Percentiles rank a stretch among this genome's conserved stretches.
These are phyloP conservation scores for Coemansia sp. DNA, from an alignment of 192 early-diverging fungal species.

Conservation along the genomic window DNA sequence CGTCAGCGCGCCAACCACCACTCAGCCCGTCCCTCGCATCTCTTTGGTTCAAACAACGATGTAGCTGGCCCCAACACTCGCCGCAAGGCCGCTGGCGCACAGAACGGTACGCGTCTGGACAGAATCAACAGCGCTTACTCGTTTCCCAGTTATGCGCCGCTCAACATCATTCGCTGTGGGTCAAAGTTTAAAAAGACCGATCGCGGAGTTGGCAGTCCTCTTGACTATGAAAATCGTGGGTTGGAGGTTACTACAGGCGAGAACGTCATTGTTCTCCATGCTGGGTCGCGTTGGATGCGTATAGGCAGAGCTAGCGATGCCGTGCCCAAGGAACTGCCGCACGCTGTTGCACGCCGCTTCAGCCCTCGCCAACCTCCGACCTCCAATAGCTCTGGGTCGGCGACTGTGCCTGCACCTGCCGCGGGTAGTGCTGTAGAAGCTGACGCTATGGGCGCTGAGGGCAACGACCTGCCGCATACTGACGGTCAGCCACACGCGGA, in stretches of 20 bases:
- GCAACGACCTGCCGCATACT: slow-evolving; percentile 6
- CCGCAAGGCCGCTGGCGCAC: neutral
- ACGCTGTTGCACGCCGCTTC: slow-evolving; percentile 77
- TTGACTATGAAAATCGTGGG: neutral
- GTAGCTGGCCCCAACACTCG: neutral
- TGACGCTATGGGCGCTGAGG: slow-evolving; percentile 15
- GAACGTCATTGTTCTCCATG: slow-evolving; percentile 83
- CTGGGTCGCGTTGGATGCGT: slow-evolving; percentile 79
- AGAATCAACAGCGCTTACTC: slow-evolving; percentile 47
- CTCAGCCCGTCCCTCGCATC: neutral
- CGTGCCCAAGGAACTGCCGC: slow-evolving; percentile 73
- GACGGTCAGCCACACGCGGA: neutral
- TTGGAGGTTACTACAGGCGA: slow-evolving; percentile 45
- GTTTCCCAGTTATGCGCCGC: slow-evolving; percentile 37
- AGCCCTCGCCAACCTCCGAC: neutral
- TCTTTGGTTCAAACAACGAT: neutral
- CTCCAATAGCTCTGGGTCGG: neutral
- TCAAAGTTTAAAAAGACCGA: slow-evolving; percentile 41
- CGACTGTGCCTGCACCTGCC: neutral
- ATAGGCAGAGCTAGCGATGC: slow-evolving; percentile 85
- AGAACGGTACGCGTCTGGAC: slow-evolving; percentile 8
- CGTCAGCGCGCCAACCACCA: neutral
- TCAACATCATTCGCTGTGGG: slow-evolving; percentile 34
- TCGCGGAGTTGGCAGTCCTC: slow-evolving; percentile 20
- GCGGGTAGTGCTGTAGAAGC: neutral